phyloP scores from a whole-genome alignment of 306 rosid species.

The Cucurbita ficifolia region DNA sequence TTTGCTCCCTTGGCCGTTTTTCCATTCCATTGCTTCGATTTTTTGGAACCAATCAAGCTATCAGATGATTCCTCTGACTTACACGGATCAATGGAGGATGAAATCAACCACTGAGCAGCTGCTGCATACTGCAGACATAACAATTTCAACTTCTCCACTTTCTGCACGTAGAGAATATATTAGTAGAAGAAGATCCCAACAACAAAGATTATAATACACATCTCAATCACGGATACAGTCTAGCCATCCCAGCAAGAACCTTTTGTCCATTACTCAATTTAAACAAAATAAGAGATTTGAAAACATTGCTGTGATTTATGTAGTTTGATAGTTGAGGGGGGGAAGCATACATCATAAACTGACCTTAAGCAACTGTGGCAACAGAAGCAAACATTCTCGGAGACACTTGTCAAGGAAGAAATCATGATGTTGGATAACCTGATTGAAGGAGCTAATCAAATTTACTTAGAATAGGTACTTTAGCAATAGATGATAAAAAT shows the following conservation, averaged over 20 bases:
- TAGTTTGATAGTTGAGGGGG: background rate
- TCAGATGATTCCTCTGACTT: conserved; percentile 30
- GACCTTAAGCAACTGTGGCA: conserved; percentile 89
- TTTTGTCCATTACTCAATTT: background rate
- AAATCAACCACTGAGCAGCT: conserved; percentile 80
- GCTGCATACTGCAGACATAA: conserved; percentile 88
- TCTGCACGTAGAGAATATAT: conserved; percentile 38
- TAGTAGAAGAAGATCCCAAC: background rate
- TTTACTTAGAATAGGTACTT: background rate
- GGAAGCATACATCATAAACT: conserved; percentile 11
- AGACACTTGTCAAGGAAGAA: conserved; percentile 86
- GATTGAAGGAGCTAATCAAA: conserved; percentile 25
- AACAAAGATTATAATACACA: background rate
- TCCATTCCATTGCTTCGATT: conserved; percentile 34
- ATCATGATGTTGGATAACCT: conserved; percentile 94
- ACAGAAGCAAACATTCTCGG: conserved; percentile 84
- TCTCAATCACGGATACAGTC: background rate
- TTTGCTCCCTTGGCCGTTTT: conserved; percentile 33
- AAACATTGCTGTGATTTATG: background rate
- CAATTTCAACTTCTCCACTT: conserved; percentile 67
- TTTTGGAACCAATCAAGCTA: conserved; percentile 20
- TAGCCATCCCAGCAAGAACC: background rate
- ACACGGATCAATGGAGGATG: conserved; percentile 49
- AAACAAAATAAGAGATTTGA: background rate
- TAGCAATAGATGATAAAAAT: background rate